These are phyloP conservation scores for Fusarium tricinctum DNA, from an alignment of 2,329 filamentous ascomycete species.

Conservation along the genomic window DNA sequence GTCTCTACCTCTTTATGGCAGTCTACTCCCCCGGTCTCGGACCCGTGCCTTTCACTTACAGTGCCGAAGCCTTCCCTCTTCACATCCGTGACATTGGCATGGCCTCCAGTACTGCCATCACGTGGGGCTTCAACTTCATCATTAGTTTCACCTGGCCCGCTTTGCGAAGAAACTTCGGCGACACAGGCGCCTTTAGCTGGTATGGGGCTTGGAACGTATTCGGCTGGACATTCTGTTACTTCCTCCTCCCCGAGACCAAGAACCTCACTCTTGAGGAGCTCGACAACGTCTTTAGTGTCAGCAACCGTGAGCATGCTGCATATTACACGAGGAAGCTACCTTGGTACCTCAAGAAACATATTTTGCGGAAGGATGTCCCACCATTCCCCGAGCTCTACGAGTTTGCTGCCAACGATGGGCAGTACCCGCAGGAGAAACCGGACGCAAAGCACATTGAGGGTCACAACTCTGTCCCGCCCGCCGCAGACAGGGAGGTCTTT, in stretches of 20 bases:
- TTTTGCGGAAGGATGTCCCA: slow-evolving; percentile 49
- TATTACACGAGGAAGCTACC: slow-evolving; percentile 53
- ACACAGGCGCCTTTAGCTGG: slow-evolving; percentile 57
- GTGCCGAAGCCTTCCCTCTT: slow-evolving; percentile 70
- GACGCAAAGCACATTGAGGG: slow-evolving; percentile 20
- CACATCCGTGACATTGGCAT: slow-evolving; percentile 70
- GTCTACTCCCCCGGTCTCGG: slow-evolving; percentile 66
- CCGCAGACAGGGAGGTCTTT: neutral
- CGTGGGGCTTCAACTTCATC: slow-evolving; percentile 59
- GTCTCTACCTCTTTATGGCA: slow-evolving; percentile 58
- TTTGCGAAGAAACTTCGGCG: slow-evolving; percentile 42
- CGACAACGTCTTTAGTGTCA: slow-evolving; percentile 52
- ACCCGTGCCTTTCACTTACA: slow-evolving; percentile 72
- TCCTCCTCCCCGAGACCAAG: slow-evolving; percentile 56
- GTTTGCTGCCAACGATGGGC: slow-evolving; percentile 42
- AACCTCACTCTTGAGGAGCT: slow-evolving; percentile 54
- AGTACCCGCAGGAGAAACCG: slow-evolving; percentile 38
- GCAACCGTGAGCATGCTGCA: slow-evolving; percentile 50
- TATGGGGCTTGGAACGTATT: slow-evolving; percentile 57
- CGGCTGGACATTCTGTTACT: slow-evolving; percentile 53
- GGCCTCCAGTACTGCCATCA: slow-evolving; percentile 61
- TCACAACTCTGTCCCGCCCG: rapidly evolving
- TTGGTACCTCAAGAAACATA: slow-evolving; percentile 53
- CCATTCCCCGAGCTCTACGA: slow-evolving; percentile 53
- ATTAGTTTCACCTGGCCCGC: slow-evolving; percentile 55